Conservation (phyloP, 441 rosid genomes). For the Adansonia gregorii region DNA sequence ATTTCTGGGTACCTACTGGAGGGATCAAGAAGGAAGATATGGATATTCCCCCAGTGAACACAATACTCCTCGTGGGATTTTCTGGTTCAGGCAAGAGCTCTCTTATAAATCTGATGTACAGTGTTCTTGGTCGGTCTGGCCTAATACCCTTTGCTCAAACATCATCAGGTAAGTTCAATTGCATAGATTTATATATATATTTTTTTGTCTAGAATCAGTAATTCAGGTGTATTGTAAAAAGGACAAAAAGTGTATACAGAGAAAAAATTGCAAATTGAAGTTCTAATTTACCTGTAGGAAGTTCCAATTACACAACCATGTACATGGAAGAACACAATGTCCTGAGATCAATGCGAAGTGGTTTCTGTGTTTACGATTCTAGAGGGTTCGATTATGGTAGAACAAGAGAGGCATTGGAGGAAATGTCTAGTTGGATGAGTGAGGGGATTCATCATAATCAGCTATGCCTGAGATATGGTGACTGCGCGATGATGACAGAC, state of each 20-base stretch:
- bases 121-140: slow-evolving; percentile 61
- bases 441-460: slow-evolving; percentile 65
- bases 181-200: not conserved
- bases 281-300: slow-evolving; percentile 31
- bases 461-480: slow-evolving; percentile 47
- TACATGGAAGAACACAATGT: slow-evolving; percentile 55
- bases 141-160: slow-evolving; percentile 58
- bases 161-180: slow-evolving; percentile 39
- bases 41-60: slow-evolving; percentile 55
- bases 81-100: slow-evolving; percentile 68
- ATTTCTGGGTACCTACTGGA: slow-evolving; percentile 63
- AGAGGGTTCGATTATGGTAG: slow-evolving; percentile 46
- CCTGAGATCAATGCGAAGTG: slow-evolving; percentile 50
- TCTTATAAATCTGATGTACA: slow-evolving; percentile 61
- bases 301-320: slow-evolving; percentile 40
- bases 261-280: not conserved
- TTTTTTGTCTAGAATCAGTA: not conserved
- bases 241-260: not conserved
- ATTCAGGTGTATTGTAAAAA: not conserved
- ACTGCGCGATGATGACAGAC: slow-evolving; percentile 24
- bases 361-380: slow-evolving; percentile 62
- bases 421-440: slow-evolving; percentile 53
- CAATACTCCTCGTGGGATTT: slow-evolving; percentile 63
- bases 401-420: slow-evolving; percentile 44
- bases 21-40: slow-evolving; percentile 52